These are phyloP conservation scores for Ophiocordyceps robertsii DNA, from an alignment of 2,329 filamentous ascomycete genomes.

Conservation along the genomic window DNA sequence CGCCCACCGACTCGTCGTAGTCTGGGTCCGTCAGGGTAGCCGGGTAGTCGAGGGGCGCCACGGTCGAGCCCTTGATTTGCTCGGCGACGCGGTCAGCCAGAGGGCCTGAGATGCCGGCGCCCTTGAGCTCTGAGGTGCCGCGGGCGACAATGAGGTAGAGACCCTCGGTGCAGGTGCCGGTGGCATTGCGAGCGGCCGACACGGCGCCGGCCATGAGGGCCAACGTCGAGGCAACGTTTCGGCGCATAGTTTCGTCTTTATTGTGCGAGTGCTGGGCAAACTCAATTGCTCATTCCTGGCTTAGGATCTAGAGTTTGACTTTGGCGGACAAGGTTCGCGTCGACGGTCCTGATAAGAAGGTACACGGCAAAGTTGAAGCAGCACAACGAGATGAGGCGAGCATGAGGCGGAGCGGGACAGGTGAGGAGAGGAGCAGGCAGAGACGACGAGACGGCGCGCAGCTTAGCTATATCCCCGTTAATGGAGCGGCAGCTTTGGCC, in stretches of 20 bases:
- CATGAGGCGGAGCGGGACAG: too few relatives aligned
- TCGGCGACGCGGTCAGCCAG: conserved; percentile 18
- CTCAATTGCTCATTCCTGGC: neutral
- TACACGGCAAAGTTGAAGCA: too few relatives aligned
- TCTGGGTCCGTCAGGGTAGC: conserved; percentile 16
- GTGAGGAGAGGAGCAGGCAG: too few relatives aligned
- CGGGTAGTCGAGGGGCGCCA: conserved; percentile 24
- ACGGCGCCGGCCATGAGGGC: conserved; percentile 10
- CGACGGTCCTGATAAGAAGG: too few relatives aligned
- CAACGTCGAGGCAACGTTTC: neutral
- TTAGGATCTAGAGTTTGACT: too few relatives aligned
- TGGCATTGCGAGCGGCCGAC: conserved; percentile 9
- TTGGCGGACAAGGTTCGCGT: too few relatives aligned
- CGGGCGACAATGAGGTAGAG: conserved; percentile 26
- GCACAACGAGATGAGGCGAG: too few relatives aligned
- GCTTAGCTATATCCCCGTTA: too few relatives aligned
- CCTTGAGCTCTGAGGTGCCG: conserved; percentile 20
- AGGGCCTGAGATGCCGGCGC: conserved; percentile 18
- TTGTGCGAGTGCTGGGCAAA: neutral
- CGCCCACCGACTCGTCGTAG: conserved; percentile 21
- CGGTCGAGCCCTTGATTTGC: conserved; percentile 18
- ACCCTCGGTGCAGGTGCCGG: conserved; percentile 18
- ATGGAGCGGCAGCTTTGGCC: too few relatives aligned
- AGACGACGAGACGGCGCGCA: too few relatives aligned
- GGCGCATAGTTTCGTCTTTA: neutral